A percentile compares a stretch with the other conserved stretches of the same genome.
These are phyloP conservation scores for Amanita subjunquillea DNA, from an alignment of 768 basidiomycete species.

Conservation along the genomic window DNA sequence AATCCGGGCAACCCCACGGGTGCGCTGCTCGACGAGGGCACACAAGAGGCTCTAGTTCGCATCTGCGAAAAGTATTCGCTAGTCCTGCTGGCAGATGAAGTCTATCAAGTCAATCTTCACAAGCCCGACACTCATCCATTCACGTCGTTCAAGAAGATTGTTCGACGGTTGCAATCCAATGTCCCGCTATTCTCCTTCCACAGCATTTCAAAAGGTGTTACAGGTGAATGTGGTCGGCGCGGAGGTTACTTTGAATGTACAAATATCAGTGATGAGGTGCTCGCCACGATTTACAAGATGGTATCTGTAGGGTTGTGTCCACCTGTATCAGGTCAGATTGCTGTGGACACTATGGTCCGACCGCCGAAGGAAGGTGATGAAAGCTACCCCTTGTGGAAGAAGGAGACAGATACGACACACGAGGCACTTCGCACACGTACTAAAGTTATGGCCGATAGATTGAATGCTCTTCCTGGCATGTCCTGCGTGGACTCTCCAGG, in stretches of 20 bases:
- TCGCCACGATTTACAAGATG: conserved; percentile 94
- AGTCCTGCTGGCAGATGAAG: conserved; percentile 92
- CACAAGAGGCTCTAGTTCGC: conserved; percentile 67
- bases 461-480: conserved; percentile 79
- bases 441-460: conserved; percentile 61
- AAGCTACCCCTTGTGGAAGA: conserved; percentile 71
- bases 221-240: conserved; percentile 93
- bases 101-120: conserved; percentile 96
- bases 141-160: conserved; percentile 88
- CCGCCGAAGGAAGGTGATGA: conserved; percentile 71
- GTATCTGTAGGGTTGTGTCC: conserved; percentile 86
- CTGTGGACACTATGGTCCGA: conserved; percentile 88
- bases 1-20: conserved; percentile 99
- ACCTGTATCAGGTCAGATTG: conserved; percentile 84
- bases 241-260: conserved; percentile 94
- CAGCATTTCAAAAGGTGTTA: conserved; percentile 93
- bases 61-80: conserved; percentile 80
- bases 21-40: conserved; percentile 59
- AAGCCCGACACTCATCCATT: conserved; percentile 58
- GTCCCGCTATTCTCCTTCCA: conserved; percentile 92
- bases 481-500: conserved; percentile 86
- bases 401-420: conserved; percentile 79
- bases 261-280: conserved; percentile 69
- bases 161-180: conserved; percentile 54
- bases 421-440: conserved; percentile 63